phyloP scores from a whole-genome alignment of 108 stramenopile species.

The Cyclostephanos invisitatus region DNA sequence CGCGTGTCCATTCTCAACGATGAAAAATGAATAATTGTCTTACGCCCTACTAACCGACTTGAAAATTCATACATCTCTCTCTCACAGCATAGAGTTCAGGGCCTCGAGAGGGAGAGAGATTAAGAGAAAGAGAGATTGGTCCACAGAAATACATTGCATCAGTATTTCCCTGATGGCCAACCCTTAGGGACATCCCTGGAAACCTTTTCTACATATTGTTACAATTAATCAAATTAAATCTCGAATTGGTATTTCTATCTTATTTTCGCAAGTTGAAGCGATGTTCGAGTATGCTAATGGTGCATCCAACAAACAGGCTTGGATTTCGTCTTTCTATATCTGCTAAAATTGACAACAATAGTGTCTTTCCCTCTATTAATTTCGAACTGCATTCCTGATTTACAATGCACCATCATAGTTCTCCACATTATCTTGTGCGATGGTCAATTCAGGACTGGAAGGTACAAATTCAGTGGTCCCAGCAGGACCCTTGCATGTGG shows the following conservation, averaged over 20 bases:
- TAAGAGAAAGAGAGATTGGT: too few relatives aligned
- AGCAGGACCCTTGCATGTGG: neutral
- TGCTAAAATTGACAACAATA: conserved; percentile 3
- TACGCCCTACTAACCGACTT: too few relatives aligned
- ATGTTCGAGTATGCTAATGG: neutral
- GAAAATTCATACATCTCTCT: too few relatives aligned
- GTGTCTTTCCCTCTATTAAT: neutral
- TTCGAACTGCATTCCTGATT: conserved; percentile 1
- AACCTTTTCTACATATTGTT: conserved; percentile 7
- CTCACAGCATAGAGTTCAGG: too few relatives aligned
- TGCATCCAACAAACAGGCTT: too few relatives aligned
- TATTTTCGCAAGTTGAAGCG: neutral
- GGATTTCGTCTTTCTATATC: neutral
- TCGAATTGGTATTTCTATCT: neutral
- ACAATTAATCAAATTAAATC: conserved; percentile 4
- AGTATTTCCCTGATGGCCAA: too few relatives aligned
- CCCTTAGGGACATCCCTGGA: too few relatives aligned
- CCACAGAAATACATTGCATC: too few relatives aligned
- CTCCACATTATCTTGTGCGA: conserved; percentile 30
- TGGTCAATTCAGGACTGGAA: conserved; percentile 35
- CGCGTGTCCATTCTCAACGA: too few relatives aligned
- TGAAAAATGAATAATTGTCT: too few relatives aligned
- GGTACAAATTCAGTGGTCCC: conserved; percentile 8
- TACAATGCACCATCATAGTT: conserved; percentile 48
- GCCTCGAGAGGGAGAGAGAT: too few relatives aligned